Evolutionary conservation across 805 yeast genomes (phyloP), one percentile per base, ranked within the genome.

Genomic region (Teunomyces gatunensis): DNA sequence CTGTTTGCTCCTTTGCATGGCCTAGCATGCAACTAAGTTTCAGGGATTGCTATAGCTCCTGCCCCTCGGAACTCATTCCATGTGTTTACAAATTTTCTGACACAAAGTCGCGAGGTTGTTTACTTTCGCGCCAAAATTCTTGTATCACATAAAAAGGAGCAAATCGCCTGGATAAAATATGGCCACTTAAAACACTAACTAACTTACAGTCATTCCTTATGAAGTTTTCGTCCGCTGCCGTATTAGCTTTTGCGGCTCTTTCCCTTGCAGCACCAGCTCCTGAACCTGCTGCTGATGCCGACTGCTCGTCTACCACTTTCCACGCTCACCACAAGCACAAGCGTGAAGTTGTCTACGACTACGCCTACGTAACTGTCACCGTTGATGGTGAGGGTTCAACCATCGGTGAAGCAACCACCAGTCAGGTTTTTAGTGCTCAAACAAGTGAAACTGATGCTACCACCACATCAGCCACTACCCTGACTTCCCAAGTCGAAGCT

Each of bases 291-390:
- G 58, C 63, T 17, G 54, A 46, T 18, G 58, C 52, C 43, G 74
- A 62, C 50, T 75, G 78, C 53, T 61, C 73, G 59, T 67, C 76
- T 47, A 68, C 74, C 59, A 65, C 62, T 46, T 64, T 66, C 60
- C 87, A 83, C 69, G 74, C 75, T 49, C 86, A 84, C 71, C 84
- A 77, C 69, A 79, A 69, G 63, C 84, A 77, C 67, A 81, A 74
- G 67, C 77, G 81, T 71, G 84, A 79, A 41, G 77, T 75, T 53
- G 85, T 78, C 37, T 71, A 75, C 50, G 78, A 75, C 58, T 75
- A 75, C 52, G 77, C 74, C 30, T 64, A 69, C 52, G 72, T 71
- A 45, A 71, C 75, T 32, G 73, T 74, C 46, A 66, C 76, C 49
- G 74, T 73, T 47, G 71, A 75, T 52, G 73, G 70, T 36, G 50